These are phyloP conservation scores for Metschnikowia henanensis DNA, from an alignment of 805 yeast genomes.

Conservation along the genomic window DNA sequence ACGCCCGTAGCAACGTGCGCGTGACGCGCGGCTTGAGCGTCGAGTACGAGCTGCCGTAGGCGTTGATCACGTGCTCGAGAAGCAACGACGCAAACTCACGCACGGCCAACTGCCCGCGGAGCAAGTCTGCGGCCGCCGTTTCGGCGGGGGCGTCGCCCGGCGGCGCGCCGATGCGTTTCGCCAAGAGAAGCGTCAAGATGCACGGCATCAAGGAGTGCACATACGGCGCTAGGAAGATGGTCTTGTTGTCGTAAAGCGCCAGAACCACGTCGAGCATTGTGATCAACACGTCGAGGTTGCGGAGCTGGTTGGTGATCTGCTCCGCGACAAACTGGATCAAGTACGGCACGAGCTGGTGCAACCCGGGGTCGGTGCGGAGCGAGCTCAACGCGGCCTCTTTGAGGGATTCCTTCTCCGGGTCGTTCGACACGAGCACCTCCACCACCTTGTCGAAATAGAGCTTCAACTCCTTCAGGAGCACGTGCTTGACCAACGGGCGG, in stretches of 20 bases:
- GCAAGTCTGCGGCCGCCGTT: constrained; percentile 25
- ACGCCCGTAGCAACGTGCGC: constrained; percentile 87
- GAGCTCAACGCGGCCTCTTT: constrained; percentile 83
- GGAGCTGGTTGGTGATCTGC: constrained; percentile 84
- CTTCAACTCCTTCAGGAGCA: constrained; percentile 90
- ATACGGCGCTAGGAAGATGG: constrained; percentile 90
- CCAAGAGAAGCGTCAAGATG: constrained; percentile 81
- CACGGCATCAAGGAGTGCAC: constrained; percentile 98
- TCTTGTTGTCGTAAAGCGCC: constrained; percentile 77
- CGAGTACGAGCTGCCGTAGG: constrained; percentile 82
- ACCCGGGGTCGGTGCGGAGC: constrained; percentile 87
- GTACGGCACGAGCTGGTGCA: constrained; percentile 95
- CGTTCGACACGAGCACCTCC: constrained; percentile 66
- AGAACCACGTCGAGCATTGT: constrained; percentile 89
- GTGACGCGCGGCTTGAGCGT: constrained; percentile 93
- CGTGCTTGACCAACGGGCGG: constrained; percentile 93
- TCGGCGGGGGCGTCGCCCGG: constrained; percentile 36
- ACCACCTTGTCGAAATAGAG: constrained; percentile 90
- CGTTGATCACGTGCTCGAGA: constrained; percentile 71
- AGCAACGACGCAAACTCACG: constrained; percentile 88
- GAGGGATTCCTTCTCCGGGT: constrained; percentile 54
- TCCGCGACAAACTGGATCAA: constrained; percentile 96
- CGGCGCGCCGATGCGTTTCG: constrained; percentile 76
- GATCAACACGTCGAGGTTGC: constrained; percentile 65
- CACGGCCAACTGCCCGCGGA: constrained; percentile 52